Evolutionary conservation across 176 grass and related monocot species (phyloP), one percentile per base, ranked within the genome.

Genomic region (Coix lacrymajobi): DNA sequence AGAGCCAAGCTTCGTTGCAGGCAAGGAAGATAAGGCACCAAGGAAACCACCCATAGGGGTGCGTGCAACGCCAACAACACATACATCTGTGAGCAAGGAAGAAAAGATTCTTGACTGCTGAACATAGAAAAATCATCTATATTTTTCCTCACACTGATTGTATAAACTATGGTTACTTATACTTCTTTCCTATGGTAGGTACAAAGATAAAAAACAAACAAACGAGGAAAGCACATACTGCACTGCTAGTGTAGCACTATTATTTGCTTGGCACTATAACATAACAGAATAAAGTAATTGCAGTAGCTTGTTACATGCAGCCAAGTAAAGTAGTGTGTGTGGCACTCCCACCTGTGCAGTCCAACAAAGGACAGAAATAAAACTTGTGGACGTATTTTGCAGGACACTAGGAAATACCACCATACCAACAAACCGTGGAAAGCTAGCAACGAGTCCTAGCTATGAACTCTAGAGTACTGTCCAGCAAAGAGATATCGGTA

Each of bases 31-130:
- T 17, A 97, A 69, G 3, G 90, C 81, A 74, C 95, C 95, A 75
- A 97, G 90, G 73, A 98, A 98, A 66, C 88, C 82, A 61, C 95
- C 95, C 81, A 98, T 93, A 28, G 95, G 95, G 54, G 95, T 98
- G 49, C 92, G 90, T 57, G 95, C 90, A 64, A 91, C 87, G 3
- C 95, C 92, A 43, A 98, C 90, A 73, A 95, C 38, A 79, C 92
- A 95, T 62, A 98, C 92, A 95, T 98, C 92, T 98, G 87, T 58
- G 46, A 66, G 68, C 13, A 73, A 65, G 34, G 26, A 72, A 77
- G 26, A 68, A 83, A 60, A 75, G 39, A 15, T 80, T 69, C 79
- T 68, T 17, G 2, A 41, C 14, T 8, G 76, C n/a, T 74, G 36
- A 70, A 56, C 13, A 14, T 24, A 24, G 22, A 24, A 4, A 3